These are phyloP conservation scores for Wallacemonas collosoma DNA, from an alignment of 208 protist genomes.

Conservation along the genomic window DNA sequence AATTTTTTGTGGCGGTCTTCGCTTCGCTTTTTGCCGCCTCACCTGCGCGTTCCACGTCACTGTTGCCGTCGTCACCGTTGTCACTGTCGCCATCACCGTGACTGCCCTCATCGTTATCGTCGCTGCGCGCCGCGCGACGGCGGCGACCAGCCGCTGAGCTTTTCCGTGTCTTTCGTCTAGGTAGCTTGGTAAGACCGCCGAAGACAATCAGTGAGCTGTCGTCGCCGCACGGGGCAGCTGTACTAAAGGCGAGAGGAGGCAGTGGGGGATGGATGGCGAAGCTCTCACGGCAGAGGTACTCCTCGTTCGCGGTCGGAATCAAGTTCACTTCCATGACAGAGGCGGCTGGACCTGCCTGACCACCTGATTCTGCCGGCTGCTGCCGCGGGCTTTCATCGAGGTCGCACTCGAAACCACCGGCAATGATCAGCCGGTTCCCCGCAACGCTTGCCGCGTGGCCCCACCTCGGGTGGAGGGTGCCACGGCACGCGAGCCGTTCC, in stretches of 20 bases:
- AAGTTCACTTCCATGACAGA: conserved; percentile 66
- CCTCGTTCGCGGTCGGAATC: conserved; percentile 45
- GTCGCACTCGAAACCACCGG: conserved; percentile 65
- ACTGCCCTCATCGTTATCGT: background rate
- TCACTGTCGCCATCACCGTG: background rate
- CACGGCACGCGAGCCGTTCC: conserved; percentile 58
- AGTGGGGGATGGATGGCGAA: conserved; percentile 38
- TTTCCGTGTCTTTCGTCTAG: conserved; percentile 13
- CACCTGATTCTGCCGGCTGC: conserved; percentile 18
- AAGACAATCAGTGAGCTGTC: conserved; percentile 75
- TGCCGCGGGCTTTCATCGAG: conserved; percentile 33
- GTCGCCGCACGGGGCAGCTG: conserved; percentile 70
- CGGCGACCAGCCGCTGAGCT: conserved; percentile 5
- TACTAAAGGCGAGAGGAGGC: conserved; percentile 66
- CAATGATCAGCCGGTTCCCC: conserved; percentile 71
- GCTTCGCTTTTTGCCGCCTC: background rate
- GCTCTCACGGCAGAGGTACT: conserved; percentile 60
- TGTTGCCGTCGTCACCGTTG: conserved; percentile 14
- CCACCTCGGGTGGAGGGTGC: conserved; percentile 37
- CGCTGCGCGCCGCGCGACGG: background rate
- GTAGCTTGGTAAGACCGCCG: conserved; percentile 59
- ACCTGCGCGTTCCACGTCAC: conserved; percentile 1
- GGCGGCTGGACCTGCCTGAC: conserved; percentile 15
- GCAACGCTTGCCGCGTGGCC: conserved; percentile 73
- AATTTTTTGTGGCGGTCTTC: background rate